Conservation (phyloP, 495 filamentous ascomycete species). For the Extremus antarcticus region DNA sequence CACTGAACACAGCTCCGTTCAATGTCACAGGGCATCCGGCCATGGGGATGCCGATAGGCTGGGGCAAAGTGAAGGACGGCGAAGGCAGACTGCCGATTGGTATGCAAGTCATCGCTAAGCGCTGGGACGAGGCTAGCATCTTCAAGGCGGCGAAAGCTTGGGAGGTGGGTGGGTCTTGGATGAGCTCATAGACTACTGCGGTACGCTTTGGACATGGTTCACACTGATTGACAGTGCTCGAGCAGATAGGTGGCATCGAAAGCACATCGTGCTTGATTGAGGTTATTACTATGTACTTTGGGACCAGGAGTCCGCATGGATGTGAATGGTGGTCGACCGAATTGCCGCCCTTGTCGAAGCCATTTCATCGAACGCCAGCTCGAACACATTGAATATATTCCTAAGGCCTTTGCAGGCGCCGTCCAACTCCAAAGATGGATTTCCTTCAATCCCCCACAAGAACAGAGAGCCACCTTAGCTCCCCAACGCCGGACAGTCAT, state of each 20-base stretch:
- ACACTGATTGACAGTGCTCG: too few relatives aligned
- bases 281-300: too few relatives aligned
- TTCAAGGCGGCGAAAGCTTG: slow-evolving; percentile 42
- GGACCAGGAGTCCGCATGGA: too few relatives aligned
- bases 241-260: too few relatives aligned
- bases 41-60: slow-evolving; percentile 44
- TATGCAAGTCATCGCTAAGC: slow-evolving; percentile 48
- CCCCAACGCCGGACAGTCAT: neutral
- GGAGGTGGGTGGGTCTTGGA: slow-evolving; percentile 29
- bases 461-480: neutral
- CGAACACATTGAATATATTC: too few relatives aligned
- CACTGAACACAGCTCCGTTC: slow-evolving; percentile 46
- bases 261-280: too few relatives aligned
- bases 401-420: neutral
- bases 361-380: too few relatives aligned
- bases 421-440: neutral
- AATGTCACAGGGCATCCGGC: slow-evolving; percentile 52
- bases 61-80: slow-evolving; percentile 36
- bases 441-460: neutral
- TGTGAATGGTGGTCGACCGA: too few relatives aligned
- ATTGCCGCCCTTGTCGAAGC: too few relatives aligned
- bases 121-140: slow-evolving; percentile 40
- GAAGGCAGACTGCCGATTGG: slow-evolving; percentile 40
- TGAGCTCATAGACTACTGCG: neutral
- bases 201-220: neutral